These are phyloP conservation scores for Microdochium bolleyi DNA, from an alignment of 2,329 filamentous ascomycete genomes.

Conservation along the genomic window DNA sequence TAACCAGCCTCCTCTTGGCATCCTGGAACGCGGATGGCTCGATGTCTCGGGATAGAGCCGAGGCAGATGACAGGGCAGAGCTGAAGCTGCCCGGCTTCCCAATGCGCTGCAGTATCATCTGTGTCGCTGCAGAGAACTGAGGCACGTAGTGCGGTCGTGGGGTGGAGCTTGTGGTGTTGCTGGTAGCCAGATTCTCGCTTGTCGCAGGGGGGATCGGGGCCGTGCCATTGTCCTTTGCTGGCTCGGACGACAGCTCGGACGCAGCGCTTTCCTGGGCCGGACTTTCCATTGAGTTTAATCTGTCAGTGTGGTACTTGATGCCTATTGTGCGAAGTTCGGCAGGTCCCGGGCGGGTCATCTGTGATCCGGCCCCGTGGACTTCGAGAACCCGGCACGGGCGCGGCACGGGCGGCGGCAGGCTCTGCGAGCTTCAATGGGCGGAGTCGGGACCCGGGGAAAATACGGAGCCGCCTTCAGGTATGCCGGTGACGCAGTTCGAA, in stretches of 20 bases:
- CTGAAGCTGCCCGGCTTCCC: slow-evolving; percentile 23
- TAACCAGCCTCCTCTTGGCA: slow-evolving; percentile 27
- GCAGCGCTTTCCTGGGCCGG: neutral
- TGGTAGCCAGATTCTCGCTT: neutral
- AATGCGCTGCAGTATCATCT: slow-evolving; percentile 31
- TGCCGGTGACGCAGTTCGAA: too few species aligned
- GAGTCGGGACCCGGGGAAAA: neutral
- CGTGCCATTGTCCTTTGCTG: neutral
- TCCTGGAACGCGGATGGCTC: slow-evolving; percentile 27
- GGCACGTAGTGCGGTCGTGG: slow-evolving; percentile 13
- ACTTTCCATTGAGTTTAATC: neutral
- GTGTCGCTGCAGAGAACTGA: slow-evolving; percentile 26
- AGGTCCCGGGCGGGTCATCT: too few species aligned
- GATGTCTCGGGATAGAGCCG: slow-evolving; percentile 19
- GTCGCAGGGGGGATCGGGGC: neutral
- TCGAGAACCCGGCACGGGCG: too few species aligned
- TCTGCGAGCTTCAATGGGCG: neutral
- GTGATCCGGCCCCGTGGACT: too few species aligned
- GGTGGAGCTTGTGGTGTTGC: neutral
- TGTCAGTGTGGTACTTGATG: neutral
- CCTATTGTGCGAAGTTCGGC: neutral
- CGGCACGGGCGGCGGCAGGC: too few species aligned
- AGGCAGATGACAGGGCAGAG: slow-evolving; percentile 23
- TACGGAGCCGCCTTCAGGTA: neutral
- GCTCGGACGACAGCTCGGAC: neutral